Evolutionary conservation across 1,284 basidiomycete species (phyloP), one percentile per base, ranked within the genome.

Genomic region (Sanguinoderma infundibulare): DNA sequence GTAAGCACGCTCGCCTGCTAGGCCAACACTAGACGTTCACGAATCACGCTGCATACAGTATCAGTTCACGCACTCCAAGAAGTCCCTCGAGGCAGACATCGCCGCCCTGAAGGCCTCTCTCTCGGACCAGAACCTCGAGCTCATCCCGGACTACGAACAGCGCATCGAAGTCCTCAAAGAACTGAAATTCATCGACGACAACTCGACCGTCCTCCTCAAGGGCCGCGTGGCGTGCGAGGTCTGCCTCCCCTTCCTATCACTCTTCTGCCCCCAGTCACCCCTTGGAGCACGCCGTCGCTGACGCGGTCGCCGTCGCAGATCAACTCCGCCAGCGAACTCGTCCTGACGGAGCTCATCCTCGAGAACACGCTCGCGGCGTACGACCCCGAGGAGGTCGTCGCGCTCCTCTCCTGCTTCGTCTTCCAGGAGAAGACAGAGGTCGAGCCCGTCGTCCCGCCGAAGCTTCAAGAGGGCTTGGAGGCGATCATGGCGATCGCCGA

Each of bases 191-290:
- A 94, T 98, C 69, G 92, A 98, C 73, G 92, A 95, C 51, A 94
- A 97, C 68, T 91, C 93, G 34, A 98, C 96, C 0, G 96, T 99
- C 1, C 84, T 96, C 26, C 84, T 99, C 62, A 99, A 99, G 74
- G 98, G 98, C 12, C 87, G 98, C 50, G 98, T 99, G 10, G 98
- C 98, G 22, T 99, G 98, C 80, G 98, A 99, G 81, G 95, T 94
- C 17, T 14, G 59, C 24, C 17, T 28, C 61, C 55, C 72, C 70
- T 17, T 10, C 7, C 56, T 50, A 22, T 32, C 20, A 28, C 38
- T 55, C 40, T 34, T 26, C 3, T n/a, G n/a, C n/a, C n/a, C n/a
- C n/a, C n/a, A n/a, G 1, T 2, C 20, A 20, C 32, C 32, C 12
- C 17, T 12, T 5, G 14, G 14, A 5, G 24, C 6, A 6, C 17